Conservation (phyloP, 257 asterid species). For the Ilex aquifolium region DNA sequence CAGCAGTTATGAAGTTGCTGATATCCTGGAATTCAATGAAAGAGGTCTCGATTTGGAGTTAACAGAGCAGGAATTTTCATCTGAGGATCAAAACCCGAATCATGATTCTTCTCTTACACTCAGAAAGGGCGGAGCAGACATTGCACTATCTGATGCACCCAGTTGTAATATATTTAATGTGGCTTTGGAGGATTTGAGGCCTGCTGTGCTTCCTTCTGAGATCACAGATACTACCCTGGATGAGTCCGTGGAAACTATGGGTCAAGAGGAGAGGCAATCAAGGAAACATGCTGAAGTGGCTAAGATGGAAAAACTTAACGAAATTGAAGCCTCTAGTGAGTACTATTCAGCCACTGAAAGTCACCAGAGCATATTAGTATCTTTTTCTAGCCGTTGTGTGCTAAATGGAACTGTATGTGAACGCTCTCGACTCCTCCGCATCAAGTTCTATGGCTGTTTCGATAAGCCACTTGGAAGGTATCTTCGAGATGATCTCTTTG, state of each 20-base stretch:
- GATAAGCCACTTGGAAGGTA: conserved; percentile 94
- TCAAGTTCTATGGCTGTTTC: conserved; percentile 73
- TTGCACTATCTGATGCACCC: conserved; percentile 34
- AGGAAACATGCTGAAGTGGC: conserved; percentile 31
- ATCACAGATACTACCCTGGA: conserved; percentile 12
- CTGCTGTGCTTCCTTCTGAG: neutral
- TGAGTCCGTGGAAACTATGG: conserved; percentile 9
- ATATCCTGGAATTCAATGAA: conserved; percentile 16
- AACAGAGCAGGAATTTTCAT: conserved; percentile 43
- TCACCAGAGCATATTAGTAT: conserved; percentile 74
- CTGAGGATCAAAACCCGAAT: conserved; percentile 28
- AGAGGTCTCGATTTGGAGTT: conserved; percentile 40
- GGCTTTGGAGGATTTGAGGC: conserved; percentile 12
- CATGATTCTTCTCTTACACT: conserved; percentile 27
- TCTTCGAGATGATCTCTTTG: conserved; percentile 77
- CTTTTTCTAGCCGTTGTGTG: conserved; percentile 83
- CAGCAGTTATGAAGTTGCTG: conserved; percentile 19
- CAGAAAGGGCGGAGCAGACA: conserved; percentile 31
- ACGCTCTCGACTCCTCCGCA: conserved; percentile 69
- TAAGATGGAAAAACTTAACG: conserved; percentile 29
- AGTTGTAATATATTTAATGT: conserved; percentile 28
- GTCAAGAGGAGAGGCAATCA: conserved; percentile 33
- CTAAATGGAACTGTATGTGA: conserved; percentile 68
- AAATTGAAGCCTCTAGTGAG: conserved; percentile 35
- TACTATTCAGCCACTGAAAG: conserved; percentile 45